Base-by-base conservation (phyloP, 768 basidiomycete species). In the Panellus pusillus region DNA sequence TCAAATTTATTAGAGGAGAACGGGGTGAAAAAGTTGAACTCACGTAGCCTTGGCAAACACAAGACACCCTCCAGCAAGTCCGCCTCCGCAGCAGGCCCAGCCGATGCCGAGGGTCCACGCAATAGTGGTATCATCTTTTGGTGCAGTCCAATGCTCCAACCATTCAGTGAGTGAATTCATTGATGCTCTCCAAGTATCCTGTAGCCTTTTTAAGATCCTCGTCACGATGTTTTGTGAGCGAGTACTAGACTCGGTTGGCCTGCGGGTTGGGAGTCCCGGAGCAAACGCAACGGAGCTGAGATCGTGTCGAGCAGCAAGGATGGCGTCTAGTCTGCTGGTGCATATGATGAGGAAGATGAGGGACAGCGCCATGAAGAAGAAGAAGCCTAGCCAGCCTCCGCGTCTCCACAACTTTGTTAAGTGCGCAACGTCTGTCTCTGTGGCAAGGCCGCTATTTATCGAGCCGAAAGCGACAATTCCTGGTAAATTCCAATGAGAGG, bases 81-180 rank as follows among this genome's bases (percentile, higher is more conserved):
- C 88, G 12, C 95, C 95, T 32, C 95, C 94, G 50, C 86, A 85
- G 57, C 93, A 93, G 2, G 93, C 90, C 96, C 95, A 98, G 1
- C 87, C 87, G 45, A 98, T 92, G 13, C 94, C 95, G 41, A 95
- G 77, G 24, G 90, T 86, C 91, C 93, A 97, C 7, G 88, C 87
- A 38, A 98, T 75, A 49, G 86, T 85, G 61, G 82, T 88, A 65
- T 98, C 95, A 64, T 88, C 88, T 64, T 87, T 89, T 12, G 86
- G 77, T 27, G 81, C 85, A 8, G 87, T 87, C 86, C 89, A 89
- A 1, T 68, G 61, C 65, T 95, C 92, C 45, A 94, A 70, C 63
- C 77, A 76, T 57, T 84, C 80, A 20, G 77, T 79, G 32, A 88
- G 64, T 73, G 80, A 77, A 24, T 70, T 63, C 70, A 89, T 82